phyloP scores from a whole-genome alignment of 345 rosid genomes.

The Eucalyptus sideroxylon region DNA sequence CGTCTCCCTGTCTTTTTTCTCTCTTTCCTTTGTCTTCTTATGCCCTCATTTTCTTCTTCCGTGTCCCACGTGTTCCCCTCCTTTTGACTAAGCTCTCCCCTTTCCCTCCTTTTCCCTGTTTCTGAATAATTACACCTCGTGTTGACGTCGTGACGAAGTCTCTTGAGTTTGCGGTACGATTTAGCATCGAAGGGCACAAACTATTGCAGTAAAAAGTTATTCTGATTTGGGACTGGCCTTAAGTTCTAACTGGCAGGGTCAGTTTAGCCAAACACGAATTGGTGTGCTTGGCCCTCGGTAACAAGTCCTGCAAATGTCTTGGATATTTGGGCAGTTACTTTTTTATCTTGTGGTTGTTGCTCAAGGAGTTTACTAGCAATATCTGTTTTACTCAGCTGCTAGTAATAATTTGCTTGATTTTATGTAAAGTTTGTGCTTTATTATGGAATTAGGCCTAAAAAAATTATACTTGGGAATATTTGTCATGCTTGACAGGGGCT shows the following conservation, averaged over 20 bases:
- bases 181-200: not conserved
- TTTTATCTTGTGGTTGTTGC: too few species aligned
- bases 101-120: fast-evolving
- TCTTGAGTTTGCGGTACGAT: not conserved
- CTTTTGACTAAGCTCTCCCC: not conserved
- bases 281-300: not conserved
- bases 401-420: too few species aligned
- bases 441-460: too few species aligned
- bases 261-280: too few species aligned
- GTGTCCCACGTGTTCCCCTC: not conserved
- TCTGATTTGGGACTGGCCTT: not conserved
- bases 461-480: too few species aligned
- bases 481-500: too few species aligned
- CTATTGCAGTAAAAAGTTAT: not conserved
- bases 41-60: not conserved
- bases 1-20: too few species aligned
- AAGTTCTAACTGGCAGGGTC: not conserved
- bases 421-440: too few species aligned
- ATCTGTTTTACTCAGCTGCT: too few species aligned
- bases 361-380: too few species aligned
- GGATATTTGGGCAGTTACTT: too few species aligned
- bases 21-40: not conserved
- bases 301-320: too few species aligned
- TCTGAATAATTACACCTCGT: not conserved
- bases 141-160: not conserved